Percentiles rank a stretch among this genome's conserved stretches.
Conservation (phyloP, 2,329 filamentous ascomycete genomes). For the Botrytis paeoniae region DNA sequence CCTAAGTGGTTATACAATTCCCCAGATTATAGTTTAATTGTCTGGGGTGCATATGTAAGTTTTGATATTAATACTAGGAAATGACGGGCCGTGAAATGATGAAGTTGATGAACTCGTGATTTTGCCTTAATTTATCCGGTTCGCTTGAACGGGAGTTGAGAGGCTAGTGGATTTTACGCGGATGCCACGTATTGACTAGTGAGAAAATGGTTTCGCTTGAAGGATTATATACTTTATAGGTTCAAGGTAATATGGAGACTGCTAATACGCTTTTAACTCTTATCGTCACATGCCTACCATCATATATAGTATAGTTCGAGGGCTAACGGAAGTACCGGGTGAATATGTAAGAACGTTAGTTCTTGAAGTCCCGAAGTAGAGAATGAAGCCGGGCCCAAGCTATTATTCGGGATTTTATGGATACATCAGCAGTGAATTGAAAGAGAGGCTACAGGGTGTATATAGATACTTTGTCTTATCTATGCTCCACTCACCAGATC, state of each 20-base stretch:
- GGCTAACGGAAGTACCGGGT: background rate
- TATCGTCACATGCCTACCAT: background rate
- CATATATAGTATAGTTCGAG: background rate
- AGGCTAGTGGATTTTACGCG: background rate
- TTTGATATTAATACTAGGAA: slow-evolving; percentile 11
- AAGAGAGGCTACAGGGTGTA: background rate
- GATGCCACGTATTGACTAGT: slow-evolving; percentile 10
- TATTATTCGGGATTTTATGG: background rate
- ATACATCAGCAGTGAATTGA: background rate
- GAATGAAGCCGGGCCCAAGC: background rate
- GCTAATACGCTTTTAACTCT: too few species aligned
- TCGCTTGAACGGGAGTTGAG: slow-evolving; percentile 13
- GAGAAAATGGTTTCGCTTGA: background rate
- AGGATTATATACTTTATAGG: background rate
- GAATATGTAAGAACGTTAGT: background rate
- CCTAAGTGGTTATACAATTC: background rate
- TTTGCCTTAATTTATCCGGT: background rate
- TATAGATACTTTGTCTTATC: background rate
- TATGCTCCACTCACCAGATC: background rate
- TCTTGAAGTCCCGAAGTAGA: background rate
- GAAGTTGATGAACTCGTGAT: slow-evolving; percentile 15
- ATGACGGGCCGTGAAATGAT: slow-evolving; percentile 15
- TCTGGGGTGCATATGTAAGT: background rate
- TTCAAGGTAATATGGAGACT: background rate
- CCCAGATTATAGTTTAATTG: background rate